Base-by-base conservation (phyloP, 2,329 filamentous ascomycete species). In the Cytospora chrysosperma region DNA sequence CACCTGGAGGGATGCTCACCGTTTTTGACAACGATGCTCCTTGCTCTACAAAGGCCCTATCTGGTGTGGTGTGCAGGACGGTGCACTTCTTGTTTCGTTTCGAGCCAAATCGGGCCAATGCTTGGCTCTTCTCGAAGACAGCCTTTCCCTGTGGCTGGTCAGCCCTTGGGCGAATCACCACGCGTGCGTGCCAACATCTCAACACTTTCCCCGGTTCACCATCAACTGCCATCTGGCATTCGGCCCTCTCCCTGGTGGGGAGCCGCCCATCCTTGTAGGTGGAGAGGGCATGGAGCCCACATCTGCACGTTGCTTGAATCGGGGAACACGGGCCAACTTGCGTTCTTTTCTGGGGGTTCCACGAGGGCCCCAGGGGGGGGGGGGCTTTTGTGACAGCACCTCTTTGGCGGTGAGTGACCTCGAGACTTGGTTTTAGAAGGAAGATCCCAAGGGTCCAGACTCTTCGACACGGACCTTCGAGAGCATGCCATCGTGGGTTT, bases 391-490 rank as follows among this genome's bases (percentile, higher is more conserved):
- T 47, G 40, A 47, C 40, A 47, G n/a, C 28, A 32, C 21, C 59
- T 49, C 50, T 61, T 43, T 64, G 62, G 62, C 62, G 62, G 62
- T 64, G 62, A 61, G 62, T 61, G 43, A 51, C 62, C 62, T 61
- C 56, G 40, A 59, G 61, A 55, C 51, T 28, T 21, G n/a, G 9
- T 19, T 30, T 30, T n/a, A 7, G 19, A 30, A 34, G 21, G 26
- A 8, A 19, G 9, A 21, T 21, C n/a, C 37, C 59, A 49, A 34
- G 27, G 26, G 56, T 52, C 62, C 57, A 64, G 62, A 61, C 62
- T 34, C 40, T 64, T 64, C 52, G 57, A 61, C 55, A 34, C 53
- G 32, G 40, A 4, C 34, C 57, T 61, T 56, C 40, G 52, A 50
- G 58, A 59, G 56, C 34, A 26, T 55, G 32, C 56, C 32, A 21